phyloP scores from a whole-genome alignment of 192 early-diverging fungal genomes.

The Paraglomus occultum region DNA sequence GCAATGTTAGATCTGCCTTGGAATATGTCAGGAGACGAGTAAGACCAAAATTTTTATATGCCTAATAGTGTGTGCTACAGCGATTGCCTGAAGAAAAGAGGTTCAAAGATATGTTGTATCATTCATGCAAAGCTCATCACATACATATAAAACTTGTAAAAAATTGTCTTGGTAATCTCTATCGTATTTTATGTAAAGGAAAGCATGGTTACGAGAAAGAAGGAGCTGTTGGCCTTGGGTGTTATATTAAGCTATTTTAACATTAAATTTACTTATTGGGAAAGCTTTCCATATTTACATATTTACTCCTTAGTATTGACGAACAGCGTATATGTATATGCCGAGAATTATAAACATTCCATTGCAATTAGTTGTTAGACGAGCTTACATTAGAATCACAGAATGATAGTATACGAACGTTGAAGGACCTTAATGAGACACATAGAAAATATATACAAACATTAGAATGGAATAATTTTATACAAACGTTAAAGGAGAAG shows the following conservation, averaged over 20 bases:
- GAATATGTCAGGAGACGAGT: neutral
- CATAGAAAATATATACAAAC: too few species aligned
- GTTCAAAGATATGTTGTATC: neutral
- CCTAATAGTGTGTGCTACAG: neutral
- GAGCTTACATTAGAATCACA: too few species aligned
- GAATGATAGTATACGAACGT: too few species aligned
- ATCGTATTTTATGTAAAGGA: conserved; percentile 12
- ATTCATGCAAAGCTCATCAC: neutral
- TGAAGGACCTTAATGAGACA: too few species aligned
- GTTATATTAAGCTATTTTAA: neutral
- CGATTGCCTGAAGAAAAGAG: neutral
- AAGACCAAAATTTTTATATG: neutral
- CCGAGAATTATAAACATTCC: too few species aligned
- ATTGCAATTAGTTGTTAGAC: too few species aligned
- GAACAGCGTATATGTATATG: too few species aligned
- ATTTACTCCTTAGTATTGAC: too few species aligned
- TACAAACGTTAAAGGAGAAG: too few species aligned
- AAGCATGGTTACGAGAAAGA: neutral
- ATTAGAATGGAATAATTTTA: too few species aligned
- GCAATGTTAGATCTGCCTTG: neutral
- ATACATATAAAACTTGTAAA: neutral
- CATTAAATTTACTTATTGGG: conserved; percentile 14
- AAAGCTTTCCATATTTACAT: conserved; percentile 10
- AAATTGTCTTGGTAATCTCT: conserved; percentile 2
- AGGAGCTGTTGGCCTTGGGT: conserved; percentile 2